These are phyloP conservation scores for Tetrahymena elliotti DNA, from an alignment of 73 alveolate species.

Conservation along the genomic window DNA sequence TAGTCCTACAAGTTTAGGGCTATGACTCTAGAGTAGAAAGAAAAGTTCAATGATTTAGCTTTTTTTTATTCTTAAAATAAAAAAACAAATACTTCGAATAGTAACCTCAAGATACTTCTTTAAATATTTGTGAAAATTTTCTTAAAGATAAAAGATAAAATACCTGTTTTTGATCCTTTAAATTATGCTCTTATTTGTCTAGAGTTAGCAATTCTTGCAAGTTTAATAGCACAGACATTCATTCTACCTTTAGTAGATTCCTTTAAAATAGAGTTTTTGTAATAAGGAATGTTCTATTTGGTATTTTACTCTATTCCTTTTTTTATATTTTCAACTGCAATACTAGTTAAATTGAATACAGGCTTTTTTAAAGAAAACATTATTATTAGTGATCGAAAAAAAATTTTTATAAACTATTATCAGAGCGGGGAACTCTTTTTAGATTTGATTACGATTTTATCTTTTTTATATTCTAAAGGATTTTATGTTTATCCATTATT, in stretches of 20 bases:
- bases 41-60: neutral
- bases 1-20: neutral
- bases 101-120: neutral
- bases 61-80: neutral
- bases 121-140: neutral
- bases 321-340: neutral
- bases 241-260: neutral
- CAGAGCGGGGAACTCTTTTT: neutral
- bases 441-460: neutral
- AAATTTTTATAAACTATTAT: neutral
- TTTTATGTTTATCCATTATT: neutral
- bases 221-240: neutral
- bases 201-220: neutral
- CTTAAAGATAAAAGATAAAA: neutral
- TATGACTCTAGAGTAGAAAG: neutral
- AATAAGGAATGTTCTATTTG: neutral
- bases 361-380: neutral
- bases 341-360: neutral
- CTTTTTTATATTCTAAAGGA: neutral
- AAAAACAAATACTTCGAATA: neutral
- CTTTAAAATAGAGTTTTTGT: neutral
- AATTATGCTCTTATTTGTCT: neutral
- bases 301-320: neutral
- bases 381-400: neutral
- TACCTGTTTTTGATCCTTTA: neutral